A percentile compares a stretch with the other conserved stretches of the same genome.
Conservation (phyloP, 2,329 filamentous ascomycete species). For the Penicillium polonicum region DNA sequence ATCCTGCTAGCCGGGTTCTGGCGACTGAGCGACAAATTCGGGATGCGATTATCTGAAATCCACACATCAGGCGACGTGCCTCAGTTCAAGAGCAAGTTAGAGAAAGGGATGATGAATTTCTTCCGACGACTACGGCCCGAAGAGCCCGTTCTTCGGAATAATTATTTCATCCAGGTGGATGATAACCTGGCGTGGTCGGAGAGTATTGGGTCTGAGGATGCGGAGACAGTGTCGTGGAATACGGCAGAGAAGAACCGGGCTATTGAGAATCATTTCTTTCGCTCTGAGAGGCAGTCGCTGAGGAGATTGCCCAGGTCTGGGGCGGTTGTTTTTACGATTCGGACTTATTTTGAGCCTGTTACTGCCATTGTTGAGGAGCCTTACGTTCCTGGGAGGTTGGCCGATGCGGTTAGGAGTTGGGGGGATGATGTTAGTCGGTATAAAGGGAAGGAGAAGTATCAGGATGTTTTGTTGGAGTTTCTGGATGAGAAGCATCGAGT, state of each 20-base stretch:
- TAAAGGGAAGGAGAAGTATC: slow-evolving; percentile 75
- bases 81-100: slow-evolving; percentile 67
- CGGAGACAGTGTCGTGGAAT: slow-evolving; percentile 64
- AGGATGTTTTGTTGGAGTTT: slow-evolving; percentile 71
- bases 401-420: slow-evolving; percentile 78
- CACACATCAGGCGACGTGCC: slow-evolving; percentile 77
- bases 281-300: slow-evolving; percentile 72
- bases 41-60: slow-evolving; percentile 75
- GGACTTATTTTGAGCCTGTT: slow-evolving; percentile 75
- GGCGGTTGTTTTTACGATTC: slow-evolving; percentile 69
- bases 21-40: slow-evolving; percentile 76
- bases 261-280: slow-evolving; percentile 72
- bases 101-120: slow-evolving; percentile 78
- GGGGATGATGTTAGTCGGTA: slow-evolving; percentile 73
- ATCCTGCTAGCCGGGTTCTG: slow-evolving; percentile 80
- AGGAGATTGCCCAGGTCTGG: slow-evolving; percentile 60
- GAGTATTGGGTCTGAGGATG: slow-evolving; percentile 73
- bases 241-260: slow-evolving; percentile 72
- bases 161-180: slow-evolving; percentile 88
- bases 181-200: slow-evolving; percentile 72
- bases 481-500: slow-evolving; percentile 71
- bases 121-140: slow-evolving; percentile 70
- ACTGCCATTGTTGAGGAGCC: slow-evolving; percentile 67
- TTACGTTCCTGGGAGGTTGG: slow-evolving; percentile 74
- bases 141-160: slow-evolving; percentile 67